Percentiles rank a stretch among this genome's conserved stretches.
phyloP scores from a whole-genome alignment of 2,329 filamentous ascomycete species.

The Fusarium praegraminearum region DNA sequence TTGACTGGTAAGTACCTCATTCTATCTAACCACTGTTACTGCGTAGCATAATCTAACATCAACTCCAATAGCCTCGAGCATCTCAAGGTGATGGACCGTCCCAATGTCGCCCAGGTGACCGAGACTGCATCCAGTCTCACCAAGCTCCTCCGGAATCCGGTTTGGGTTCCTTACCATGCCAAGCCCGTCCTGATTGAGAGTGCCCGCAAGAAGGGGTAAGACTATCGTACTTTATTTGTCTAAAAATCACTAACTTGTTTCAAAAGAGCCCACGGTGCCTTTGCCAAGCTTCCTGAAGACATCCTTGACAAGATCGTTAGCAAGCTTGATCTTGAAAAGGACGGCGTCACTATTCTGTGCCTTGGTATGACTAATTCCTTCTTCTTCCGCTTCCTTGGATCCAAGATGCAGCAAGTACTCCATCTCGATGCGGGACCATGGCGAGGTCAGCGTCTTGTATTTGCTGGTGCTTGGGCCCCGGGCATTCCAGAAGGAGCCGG shows the following conservation, averaged over 20 bases:
- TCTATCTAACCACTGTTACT: too few species aligned
- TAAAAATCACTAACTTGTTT: not conserved
- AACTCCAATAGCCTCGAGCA: not conserved
- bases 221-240: not conserved
- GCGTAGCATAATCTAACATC: not conserved
- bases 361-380: conserved; percentile 18
- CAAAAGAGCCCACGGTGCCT: not conserved
- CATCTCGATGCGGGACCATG: conserved; percentile 1
- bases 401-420: conserved; percentile 1
- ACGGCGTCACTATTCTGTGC: not conserved
- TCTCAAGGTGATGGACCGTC: not conserved
- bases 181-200: not conserved
- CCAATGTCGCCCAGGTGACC: not conserved
- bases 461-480: not conserved
- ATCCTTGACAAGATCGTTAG: conserved; percentile 11
- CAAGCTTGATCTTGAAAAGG: not conserved
- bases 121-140: conserved; percentile 6
- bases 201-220: conserved; percentile 18
- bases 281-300: conserved; percentile 15
- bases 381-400: conserved; percentile 18
- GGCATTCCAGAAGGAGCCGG: not conserved
- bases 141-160: not conserved
- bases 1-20: not conserved
- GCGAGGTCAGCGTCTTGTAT: conserved; percentile 9
- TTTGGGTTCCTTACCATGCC: conserved; percentile 8